phyloP scores from a whole-genome alignment of 2,329 filamentous ascomycete genomes.

The Alternaria conjuncta region DNA sequence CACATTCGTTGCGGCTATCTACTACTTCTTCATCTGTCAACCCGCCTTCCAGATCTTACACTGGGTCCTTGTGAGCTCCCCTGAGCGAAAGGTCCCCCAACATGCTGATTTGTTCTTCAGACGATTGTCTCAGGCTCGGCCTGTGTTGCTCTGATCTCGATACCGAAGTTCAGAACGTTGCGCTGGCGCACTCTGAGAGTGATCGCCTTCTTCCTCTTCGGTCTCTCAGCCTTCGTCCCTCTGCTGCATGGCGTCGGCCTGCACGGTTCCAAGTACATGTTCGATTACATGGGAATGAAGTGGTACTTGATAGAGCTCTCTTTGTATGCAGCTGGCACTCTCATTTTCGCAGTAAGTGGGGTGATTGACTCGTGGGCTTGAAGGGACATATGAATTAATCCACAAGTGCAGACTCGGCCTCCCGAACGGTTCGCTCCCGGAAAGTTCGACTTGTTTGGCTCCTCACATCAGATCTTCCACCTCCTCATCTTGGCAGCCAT shows the following conservation, averaged over 20 bases:
- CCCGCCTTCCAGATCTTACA: background rate
- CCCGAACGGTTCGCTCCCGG: background rate
- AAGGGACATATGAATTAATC: fast-evolving
- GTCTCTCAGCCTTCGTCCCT: background rate
- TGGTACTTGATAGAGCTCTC: background rate
- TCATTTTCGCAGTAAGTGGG: background rate
- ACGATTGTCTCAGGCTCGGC: background rate
- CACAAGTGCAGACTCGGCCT: background rate
- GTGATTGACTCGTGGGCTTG: fast-evolving
- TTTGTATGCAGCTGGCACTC: background rate
- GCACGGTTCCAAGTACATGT: background rate
- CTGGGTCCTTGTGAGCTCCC: background rate
- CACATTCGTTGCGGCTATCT: background rate
- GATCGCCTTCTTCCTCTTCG: background rate
- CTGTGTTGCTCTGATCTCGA: background rate
- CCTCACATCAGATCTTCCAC: background rate
- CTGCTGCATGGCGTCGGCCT: background rate
- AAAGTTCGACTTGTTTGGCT: background rate
- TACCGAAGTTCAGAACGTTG: background rate
- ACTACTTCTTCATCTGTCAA: background rate
- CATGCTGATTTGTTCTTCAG: background rate
- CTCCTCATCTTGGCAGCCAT: background rate
- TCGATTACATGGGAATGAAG: background rate
- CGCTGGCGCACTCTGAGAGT: background rate
- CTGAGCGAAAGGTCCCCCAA: fast-evolving